Conservation (phyloP, 805 yeast species). For the Barnettozyma californica region DNA sequence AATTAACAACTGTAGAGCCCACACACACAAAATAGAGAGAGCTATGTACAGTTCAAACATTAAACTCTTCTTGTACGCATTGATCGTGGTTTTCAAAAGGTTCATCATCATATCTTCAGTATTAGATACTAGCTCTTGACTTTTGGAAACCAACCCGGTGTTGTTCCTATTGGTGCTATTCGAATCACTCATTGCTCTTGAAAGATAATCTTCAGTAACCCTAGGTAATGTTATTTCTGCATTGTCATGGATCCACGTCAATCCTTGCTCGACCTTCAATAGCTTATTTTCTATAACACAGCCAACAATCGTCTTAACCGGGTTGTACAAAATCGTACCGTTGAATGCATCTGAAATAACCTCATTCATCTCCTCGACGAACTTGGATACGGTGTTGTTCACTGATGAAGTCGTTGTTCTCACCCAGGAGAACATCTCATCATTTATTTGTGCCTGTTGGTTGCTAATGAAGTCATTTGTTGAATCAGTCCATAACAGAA, state of each 20-base stretch:
- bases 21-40: conserved; percentile 37
- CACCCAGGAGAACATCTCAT: conserved; percentile 62
- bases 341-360: conserved; percentile 59
- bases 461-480: conserved; percentile 50
- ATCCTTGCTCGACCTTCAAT: conserved; percentile 57
- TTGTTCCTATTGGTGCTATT: conserved; percentile 5
- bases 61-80: conserved; percentile 32
- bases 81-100: conserved; percentile 27
- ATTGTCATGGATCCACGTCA: conserved; percentile 71
- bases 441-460: conserved; percentile 52
- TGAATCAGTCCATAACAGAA: conserved; percentile 44
- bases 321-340: conserved; percentile 57
- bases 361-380: conserved; percentile 53
- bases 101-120: conserved; percentile 23
- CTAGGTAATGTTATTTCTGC: conserved; percentile 55
- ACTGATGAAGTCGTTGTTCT: conserved; percentile 49
- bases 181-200: conserved; percentile 14
- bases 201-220: conserved; percentile 32
- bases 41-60: conserved; percentile 44
- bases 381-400: conserved; percentile 53
- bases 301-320: conserved; percentile 62
- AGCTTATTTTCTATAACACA: conserved; percentile 79
- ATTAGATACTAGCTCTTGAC: conserved; percentile 12
- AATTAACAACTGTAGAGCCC: conserved; percentile 42
- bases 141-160: conserved; percentile 3